These are phyloP conservation scores for Arthrinium puccinioides DNA, from an alignment of 2,329 filamentous ascomycete genomes.

Conservation along the genomic window DNA sequence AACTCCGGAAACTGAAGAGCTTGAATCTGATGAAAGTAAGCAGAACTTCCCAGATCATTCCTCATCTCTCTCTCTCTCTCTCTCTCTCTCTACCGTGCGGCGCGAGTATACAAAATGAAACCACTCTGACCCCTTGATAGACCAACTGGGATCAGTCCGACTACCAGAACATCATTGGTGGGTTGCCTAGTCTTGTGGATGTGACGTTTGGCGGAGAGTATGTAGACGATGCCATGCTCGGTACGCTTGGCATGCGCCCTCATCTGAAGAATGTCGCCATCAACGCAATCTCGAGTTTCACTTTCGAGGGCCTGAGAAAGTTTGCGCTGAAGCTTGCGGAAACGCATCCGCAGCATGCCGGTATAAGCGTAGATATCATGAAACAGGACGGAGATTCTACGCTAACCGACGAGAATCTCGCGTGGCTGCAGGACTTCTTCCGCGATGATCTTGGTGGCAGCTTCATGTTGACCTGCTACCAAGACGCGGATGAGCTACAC, in stretches of 20 bases:
- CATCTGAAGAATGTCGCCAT: constrained; percentile 46
- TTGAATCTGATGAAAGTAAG: constrained; percentile 45
- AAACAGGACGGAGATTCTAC: constrained; percentile 22
- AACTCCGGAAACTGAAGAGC: constrained; percentile 42
- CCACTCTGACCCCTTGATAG: too few relatives aligned
- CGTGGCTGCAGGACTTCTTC: constrained; percentile 16
- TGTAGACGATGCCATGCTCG: constrained; percentile 38
- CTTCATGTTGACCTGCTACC: constrained; percentile 24
- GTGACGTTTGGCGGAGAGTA: constrained; percentile 49
- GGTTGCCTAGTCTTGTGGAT: constrained; percentile 44
- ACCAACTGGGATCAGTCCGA: too few relatives aligned
- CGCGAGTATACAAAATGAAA: too few relatives aligned
- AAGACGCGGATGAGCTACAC: constrained; percentile 26
- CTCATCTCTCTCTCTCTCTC: too few relatives aligned
- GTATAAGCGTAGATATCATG: constrained; percentile 25
- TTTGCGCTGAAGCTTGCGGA: constrained; percentile 31
- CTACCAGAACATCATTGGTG: too few relatives aligned
- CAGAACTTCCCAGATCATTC: too few relatives aligned
- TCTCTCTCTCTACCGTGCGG: too few relatives aligned
- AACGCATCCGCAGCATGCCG: constrained; percentile 12
- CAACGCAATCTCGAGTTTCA: constrained; percentile 48
- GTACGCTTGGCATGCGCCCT: constrained; percentile 25
- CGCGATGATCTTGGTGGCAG: constrained; percentile 19
- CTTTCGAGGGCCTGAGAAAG: constrained; percentile 36
- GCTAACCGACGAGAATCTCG: constrained; percentile 18